These are phyloP conservation scores for Kingdonia uniflora DNA, from an alignment of 164 flowering plant species.

Conservation along the genomic window DNA sequence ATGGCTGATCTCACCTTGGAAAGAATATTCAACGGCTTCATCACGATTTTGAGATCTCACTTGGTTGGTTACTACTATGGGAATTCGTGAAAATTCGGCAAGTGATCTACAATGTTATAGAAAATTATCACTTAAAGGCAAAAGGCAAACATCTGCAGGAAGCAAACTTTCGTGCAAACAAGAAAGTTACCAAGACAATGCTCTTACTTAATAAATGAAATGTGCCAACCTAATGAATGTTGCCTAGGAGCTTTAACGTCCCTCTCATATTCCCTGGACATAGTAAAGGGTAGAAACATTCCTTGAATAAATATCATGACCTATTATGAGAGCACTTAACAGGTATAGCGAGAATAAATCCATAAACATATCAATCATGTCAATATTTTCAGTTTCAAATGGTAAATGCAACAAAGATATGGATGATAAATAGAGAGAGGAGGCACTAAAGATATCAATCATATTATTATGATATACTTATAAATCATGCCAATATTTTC, in stretches of 20 bases:
- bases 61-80: slow-evolving; percentile 79
- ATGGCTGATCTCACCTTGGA: slow-evolving; percentile 40
- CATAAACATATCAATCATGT: too few species aligned
- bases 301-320: neutral
- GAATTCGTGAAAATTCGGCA: slow-evolving; percentile 72
- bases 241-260: slow-evolving; percentile 30
- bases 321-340: too few species aligned
- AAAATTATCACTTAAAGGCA: slow-evolving; percentile 2
- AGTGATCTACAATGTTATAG: slow-evolving; percentile 40
- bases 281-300: slow-evolving; percentile 8
- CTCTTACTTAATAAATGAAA: slow-evolving; percentile 72
- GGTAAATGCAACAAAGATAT: too few species aligned
- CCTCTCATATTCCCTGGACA: slow-evolving; percentile 42
- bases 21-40: slow-evolving; percentile 35
- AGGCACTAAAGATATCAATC: too few species aligned
- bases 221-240: slow-evolving; percentile 67
- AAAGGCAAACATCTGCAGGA: neutral
- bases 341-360: too few species aligned
- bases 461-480: too few species aligned
- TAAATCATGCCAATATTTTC: too few species aligned
- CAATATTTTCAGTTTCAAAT: too few species aligned
- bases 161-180: neutral
- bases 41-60: slow-evolving; percentile 54
- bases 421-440: too few species aligned
- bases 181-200: neutral